Percentiles rank a stretch among this genome's conserved stretches.
These are phyloP conservation scores for Whalleya microplaca DNA, from an alignment of 2,329 filamentous ascomycete genomes.

Conservation along the genomic window DNA sequence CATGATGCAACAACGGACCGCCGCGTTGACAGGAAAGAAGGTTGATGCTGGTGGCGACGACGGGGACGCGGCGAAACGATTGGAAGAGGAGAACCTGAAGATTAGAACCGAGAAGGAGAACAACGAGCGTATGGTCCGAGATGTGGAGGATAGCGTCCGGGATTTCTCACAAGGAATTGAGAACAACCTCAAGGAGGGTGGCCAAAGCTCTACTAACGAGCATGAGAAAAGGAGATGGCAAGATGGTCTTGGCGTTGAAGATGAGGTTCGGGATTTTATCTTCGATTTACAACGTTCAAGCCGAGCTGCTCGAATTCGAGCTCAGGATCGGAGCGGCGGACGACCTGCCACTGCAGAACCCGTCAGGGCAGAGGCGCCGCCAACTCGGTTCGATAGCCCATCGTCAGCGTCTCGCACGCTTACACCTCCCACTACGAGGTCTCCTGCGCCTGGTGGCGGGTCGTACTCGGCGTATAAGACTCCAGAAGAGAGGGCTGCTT, in stretches of 20 bases:
- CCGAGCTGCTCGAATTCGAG: conserved; percentile 70
- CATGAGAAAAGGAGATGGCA: conserved; percentile 95
- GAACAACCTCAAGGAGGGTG: conserved; percentile 82
- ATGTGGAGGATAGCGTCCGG: conserved; percentile 93
- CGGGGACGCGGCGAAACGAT: conserved; percentile 75
- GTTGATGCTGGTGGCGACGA: conserved; percentile 71
- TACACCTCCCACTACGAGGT: conserved; percentile 50
- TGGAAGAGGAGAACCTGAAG: conserved; percentile 86
- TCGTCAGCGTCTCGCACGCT: conserved; percentile 58
- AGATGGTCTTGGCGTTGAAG: conserved; percentile 92
- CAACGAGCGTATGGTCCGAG: conserved; percentile 94
- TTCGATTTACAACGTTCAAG: conserved; percentile 91
- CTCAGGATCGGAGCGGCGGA: conserved; percentile 57
- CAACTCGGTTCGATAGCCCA: conserved; percentile 55
- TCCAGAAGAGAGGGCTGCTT: conserved; percentile 89
- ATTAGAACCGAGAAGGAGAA: conserved; percentile 85
- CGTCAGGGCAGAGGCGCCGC: conserved; percentile 48
- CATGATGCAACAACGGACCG: conserved; percentile 98
- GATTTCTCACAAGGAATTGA: conserved; percentile 87
- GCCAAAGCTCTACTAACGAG: conserved; percentile 75
- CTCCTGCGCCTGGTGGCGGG: conserved; percentile 55
- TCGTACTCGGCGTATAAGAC: conserved; percentile 86
- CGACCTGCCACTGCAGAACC: conserved; percentile 47
- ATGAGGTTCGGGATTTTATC: conserved; percentile 97
- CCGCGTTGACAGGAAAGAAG: conserved; percentile 86